Evolutionary conservation across 1,139 yeast genomes (phyloP), one percentile per base, ranked within the genome.

Genomic region (Candida neerlandica): DNA sequence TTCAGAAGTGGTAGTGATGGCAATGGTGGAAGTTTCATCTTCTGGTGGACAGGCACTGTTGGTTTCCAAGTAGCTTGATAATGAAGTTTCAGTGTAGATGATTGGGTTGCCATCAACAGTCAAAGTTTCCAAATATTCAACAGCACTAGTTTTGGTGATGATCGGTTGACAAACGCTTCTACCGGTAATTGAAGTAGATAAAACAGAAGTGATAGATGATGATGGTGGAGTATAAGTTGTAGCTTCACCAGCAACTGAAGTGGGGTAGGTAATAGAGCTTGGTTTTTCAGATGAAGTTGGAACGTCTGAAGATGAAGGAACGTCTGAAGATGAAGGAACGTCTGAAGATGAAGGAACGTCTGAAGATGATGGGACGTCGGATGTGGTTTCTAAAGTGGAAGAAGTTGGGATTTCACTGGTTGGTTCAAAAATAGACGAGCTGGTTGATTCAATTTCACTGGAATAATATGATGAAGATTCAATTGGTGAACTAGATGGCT

Each of bases 1-100:
- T 41, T 49, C 44, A 26, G 40, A 19, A 33, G 50, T 45, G 4
- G 44, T 16, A 30, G 43, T 39, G 19, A 41, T 7, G n/a, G 26
- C 47, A n/a, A 18, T 11, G 12, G 37, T 38, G 21, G 30, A 27
- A 11, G 43, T 30, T 29, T 30, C 37, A 38, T 23, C 14, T 38
- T 35, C 27, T 35, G 37, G 26, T 16, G 44, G 44, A 41, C 44
- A 41, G 11, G 32, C 34, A 32, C 38, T 19, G 26, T 41, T 41
- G 2, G 44, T 19, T 41, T 18, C 29, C 6, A 12, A 41, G 18
- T 41, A 41, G 7, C 38, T 41, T 3, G 44, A 41, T 7, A 19
- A 14, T 12, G n/a, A 23, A 32, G 44, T 41, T 32, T 18, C 19
- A 41, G 38, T 41, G 15, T 32, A 41, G 15, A 19, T 18, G 19